Base-by-base conservation (phyloP, 495 filamentous ascomycete genomes). In the Entonaema liquescens region DNA sequence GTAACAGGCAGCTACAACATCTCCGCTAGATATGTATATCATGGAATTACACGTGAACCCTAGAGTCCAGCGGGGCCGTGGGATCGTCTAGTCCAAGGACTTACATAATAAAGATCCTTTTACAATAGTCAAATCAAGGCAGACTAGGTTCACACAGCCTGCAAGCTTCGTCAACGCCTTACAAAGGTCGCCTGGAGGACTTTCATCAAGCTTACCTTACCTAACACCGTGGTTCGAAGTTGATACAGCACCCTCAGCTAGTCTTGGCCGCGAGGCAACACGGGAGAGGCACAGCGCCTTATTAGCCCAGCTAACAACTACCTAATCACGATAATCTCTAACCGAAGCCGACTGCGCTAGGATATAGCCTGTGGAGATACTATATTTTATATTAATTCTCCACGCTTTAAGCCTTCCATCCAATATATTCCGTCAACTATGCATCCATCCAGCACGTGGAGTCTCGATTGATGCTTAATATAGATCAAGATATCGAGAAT, bases 181-280 rank as follows among this genome's bases (percentile, higher is more conserved):
- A 47, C 42, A 17, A 47, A 23, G 17, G 17, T 23, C 42, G 2
- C 17, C 17, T 8, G 1, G 29, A 3, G 7, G 29, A 31, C 3
- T 17, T 5, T 6, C 15, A 42, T 15, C 38, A 42, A n/a, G 8
- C n/a, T 42, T 7, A 15, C 38, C 19, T 21, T 47, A 47, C 42
- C 8, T 47, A 47, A 47, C 17, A 47, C 19, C 42, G 3, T 7
- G 17, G 2, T 11, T 8, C 8, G 17, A 2, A 5, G n/a, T 25
- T 6, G 21, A 28, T 53, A 7, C 12, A 21, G 40, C 42, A 52
- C 56, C 56, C 38, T 61, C 28, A 53, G 28, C 47, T 31, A 5
- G 26, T 38, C 58, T 62, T 49, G 61, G 55, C 38, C 65, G 42
- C 56, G 60, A 68, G 57, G 64, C 64, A n/a, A 52, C 58, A 19